Percentiles rank a stretch among this genome's conserved stretches.
These are phyloP conservation scores for Kluyveromyces wickerhamii DNA, from an alignment of 805 yeast genomes.

Conservation along the genomic window DNA sequence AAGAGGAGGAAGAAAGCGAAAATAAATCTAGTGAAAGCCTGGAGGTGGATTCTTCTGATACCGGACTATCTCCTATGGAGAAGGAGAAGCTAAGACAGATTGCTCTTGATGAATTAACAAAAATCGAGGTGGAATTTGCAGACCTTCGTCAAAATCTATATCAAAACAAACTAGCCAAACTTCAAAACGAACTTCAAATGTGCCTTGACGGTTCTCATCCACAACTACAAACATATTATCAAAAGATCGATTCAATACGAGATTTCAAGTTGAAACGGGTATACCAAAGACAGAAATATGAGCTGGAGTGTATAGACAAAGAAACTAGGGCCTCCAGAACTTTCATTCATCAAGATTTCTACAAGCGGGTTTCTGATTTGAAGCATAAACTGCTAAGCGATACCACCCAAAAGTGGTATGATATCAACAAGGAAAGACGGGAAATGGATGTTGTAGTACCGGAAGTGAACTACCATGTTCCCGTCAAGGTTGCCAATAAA, in stretches of 20 bases:
- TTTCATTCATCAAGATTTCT: conserved; percentile 74
- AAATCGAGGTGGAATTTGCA: conserved; percentile 83
- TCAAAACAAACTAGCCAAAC: conserved; percentile 69
- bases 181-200: conserved; percentile 77
- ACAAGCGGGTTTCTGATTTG: conserved; percentile 57
- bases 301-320: conserved; percentile 64
- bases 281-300: conserved; percentile 48
- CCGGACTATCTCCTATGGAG: conserved; percentile 18
- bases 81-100: conserved; percentile 22
- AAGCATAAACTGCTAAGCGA: conserved; percentile 56
- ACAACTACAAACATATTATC: conserved; percentile 65
- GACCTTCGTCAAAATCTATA: conserved; percentile 73
- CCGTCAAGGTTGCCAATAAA: conserved; percentile 26
- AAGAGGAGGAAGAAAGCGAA: conserved; percentile 9
- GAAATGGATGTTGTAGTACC: conserved; percentile 51
- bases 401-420: conserved; percentile 86
- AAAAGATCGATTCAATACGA: conserved; percentile 63
- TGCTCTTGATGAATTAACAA: conserved; percentile 55
- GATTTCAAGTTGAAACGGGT: conserved; percentile 57
- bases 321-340: conserved; percentile 77
- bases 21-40: conserved; percentile 8
- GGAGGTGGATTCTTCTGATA: conserved; percentile 3
- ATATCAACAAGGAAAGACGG: conserved; percentile 80
- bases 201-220: conserved; percentile 90
- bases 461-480: conserved; percentile 43